phyloP scores from a whole-genome alignment of 2,329 filamentous ascomycete species.

The Hypomyces rosellus region DNA sequence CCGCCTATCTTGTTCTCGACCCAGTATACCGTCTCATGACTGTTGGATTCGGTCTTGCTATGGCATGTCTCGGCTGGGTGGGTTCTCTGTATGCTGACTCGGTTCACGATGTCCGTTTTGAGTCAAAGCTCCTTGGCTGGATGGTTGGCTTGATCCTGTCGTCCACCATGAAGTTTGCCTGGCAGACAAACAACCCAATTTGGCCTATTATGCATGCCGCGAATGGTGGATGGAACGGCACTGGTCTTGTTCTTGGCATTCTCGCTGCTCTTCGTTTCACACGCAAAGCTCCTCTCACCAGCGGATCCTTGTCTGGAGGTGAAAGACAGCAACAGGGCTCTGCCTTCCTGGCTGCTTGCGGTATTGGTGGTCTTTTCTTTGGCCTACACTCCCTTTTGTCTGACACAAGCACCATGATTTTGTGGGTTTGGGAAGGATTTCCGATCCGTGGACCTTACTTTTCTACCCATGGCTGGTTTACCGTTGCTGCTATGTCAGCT shows the following conservation, averaged over 20 bases:
- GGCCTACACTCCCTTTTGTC: constrained; percentile 87
- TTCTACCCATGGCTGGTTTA: constrained; percentile 84
- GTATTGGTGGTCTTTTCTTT: constrained; percentile 80
- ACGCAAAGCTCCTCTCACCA: constrained; percentile 50
- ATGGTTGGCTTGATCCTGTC: constrained; percentile 77
- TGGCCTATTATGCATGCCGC: constrained; percentile 89
- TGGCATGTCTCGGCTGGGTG: constrained; percentile 78
- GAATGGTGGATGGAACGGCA: constrained; percentile 90
- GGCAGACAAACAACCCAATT: constrained; percentile 89
- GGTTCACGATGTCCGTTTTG: constrained; percentile 65
- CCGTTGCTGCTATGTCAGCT: constrained; percentile 77
- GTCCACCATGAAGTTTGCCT: constrained; percentile 85
- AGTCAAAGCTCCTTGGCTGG: constrained; percentile 76
- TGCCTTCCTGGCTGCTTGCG: constrained; percentile 63
- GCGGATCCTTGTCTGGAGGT: constrained; percentile 26
- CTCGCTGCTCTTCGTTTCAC: constrained; percentile 72
- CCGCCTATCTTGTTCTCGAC: constrained; percentile 69
- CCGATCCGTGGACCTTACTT: constrained; percentile 83
- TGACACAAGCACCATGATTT: constrained; percentile 97
- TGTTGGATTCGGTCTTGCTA: constrained; percentile 72
- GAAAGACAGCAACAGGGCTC: constrained; percentile 51
- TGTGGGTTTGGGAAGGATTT: constrained; percentile 97
- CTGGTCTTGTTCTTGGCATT: constrained; percentile 69
- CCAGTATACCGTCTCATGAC: constrained; percentile 73
- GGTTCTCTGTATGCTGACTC: constrained; percentile 76